A percentile compares a stretch with the other conserved stretches of the same genome.
Evolutionary conservation across 345 rosid species (phyloP).

Genomic region (Jatropha curcas): DNA sequence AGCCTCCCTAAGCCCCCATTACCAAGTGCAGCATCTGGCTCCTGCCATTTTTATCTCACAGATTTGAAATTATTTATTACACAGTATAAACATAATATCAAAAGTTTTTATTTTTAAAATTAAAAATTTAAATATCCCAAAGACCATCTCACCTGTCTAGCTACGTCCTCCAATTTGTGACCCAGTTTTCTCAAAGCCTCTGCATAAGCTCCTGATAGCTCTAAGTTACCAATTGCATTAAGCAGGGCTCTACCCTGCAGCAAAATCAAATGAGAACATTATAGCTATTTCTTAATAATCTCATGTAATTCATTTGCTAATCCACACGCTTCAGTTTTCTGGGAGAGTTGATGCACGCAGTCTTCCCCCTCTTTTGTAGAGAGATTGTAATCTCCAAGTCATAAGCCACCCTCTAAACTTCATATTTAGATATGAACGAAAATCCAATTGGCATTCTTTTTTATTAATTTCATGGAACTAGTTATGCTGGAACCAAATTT

Average conservation of each 20-base stretch:
- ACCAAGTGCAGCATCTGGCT: constrained; percentile 57
- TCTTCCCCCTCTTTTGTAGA: no score
- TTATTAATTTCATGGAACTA: no score
- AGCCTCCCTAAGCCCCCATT: constrained; percentile 52
- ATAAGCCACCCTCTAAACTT: no score
- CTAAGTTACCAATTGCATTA: constrained; percentile 59
- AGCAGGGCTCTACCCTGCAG: constrained; percentile 64
- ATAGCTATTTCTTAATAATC: no score
- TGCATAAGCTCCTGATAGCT: constrained; percentile 54
- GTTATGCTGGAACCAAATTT: no score
- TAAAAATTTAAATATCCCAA: background rate
- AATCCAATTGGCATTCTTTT: no score
- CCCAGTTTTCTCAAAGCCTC: constrained; percentile 55
- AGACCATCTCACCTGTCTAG: constrained; percentile 35
- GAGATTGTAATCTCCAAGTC: no score
- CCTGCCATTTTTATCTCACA: constrained; percentile 25
- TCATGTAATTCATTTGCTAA: no score
- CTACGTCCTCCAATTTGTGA: constrained; percentile 46
- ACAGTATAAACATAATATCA: background rate
- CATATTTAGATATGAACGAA: no score
- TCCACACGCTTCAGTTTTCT: no score
- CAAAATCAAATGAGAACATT: background rate
- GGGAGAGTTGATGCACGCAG: no score
- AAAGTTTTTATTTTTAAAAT: background rate
- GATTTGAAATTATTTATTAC: background rate